Conservation (phyloP, 129 eudicot genomes). For the Helichrysum umbraculigerum region DNA sequence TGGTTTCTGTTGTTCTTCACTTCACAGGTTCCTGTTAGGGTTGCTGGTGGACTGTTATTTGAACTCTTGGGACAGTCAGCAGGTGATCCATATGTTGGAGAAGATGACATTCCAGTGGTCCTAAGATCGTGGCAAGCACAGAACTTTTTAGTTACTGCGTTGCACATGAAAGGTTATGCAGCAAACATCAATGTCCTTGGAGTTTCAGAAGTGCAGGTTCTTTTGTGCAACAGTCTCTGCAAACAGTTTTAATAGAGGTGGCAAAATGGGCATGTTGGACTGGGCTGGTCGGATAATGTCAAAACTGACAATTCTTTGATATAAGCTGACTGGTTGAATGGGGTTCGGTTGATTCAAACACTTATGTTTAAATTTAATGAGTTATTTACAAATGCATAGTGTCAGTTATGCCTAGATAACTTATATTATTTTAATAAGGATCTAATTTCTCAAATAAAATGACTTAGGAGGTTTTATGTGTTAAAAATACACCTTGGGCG, state of each 20-base stretch:
- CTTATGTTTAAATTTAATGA: neutral
- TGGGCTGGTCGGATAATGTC: neutral
- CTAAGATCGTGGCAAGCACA: constrained; percentile 77
- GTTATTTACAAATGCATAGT: neutral
- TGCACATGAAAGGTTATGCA: constrained; percentile 69
- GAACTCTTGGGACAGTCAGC: constrained; percentile 74
- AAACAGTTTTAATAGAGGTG: neutral
- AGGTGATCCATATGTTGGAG: constrained; percentile 68
- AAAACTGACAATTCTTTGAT: constrained; percentile 1
- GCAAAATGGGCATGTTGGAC: neutral
- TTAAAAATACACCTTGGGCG: neutral
- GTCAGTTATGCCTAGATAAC: neutral
- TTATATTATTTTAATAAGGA: neutral
- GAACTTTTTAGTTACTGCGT: constrained; percentile 57
- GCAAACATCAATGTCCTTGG: constrained; percentile 62
- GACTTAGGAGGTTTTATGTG: neutral
- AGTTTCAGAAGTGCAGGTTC: constrained; percentile 73
- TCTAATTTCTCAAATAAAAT: neutral
- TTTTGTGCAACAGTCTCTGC: constrained; percentile 11
- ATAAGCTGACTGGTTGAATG: neutral
- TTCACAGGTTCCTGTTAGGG: constrained; percentile 72
- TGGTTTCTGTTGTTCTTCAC: constrained; percentile 4
- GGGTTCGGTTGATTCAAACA: neutral
- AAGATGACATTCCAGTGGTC: constrained; percentile 74
- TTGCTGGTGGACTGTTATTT: constrained; percentile 67